Evolutionary conservation across 106 monocot species (phyloP), one percentile per base, ranked within the genome.

Genomic region (Gastrodia elata): DNA sequence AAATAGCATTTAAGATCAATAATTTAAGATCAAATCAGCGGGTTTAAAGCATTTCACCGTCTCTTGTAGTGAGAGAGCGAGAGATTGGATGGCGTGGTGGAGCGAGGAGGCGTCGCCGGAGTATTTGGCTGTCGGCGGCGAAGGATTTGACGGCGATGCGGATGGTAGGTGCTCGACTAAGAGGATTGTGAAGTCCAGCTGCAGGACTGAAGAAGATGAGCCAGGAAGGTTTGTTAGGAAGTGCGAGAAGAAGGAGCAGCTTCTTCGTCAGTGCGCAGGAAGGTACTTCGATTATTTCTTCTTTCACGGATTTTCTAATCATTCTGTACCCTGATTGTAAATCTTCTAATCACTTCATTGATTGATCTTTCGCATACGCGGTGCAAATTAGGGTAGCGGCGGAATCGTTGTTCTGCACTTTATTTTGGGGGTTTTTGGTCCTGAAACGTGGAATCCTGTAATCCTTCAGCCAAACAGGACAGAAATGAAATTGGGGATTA

Each of bases 151-250:
- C n/a, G 38, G 36, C n/a, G 67, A 38, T 18, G 67, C 5, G 34
- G 49, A 72, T 37, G 68, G 46, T 42, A 43, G 35, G 5, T 75
- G 30, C 40, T 70, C 77, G 71, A 78, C 71, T 58, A 78, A 61
- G 44, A 78, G 77, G 71, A 78, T 78, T 56, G 71, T 64, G 71
- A 78, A 61, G 34, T 78, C 77, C 34, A 78, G 56, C 42, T 78
- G 77, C 71, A 78, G 64, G 37, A 78, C 77, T 5, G 71, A 78
- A 44, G 77, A 78, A 43, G 77, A 71, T 11, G 77, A 78, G 77
- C 77, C 77, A 25, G 77, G 77, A 4, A 38, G 71, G 58, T 78
- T 78, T 40, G 37, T 78, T 7, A 71, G 71, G 57, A 78, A 78
- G 71, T 78, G 77, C 77, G 71, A 78, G 15, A 78, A 78, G 71